Conservation (phyloP, 2,329 filamentous ascomycete genomes). For the Talaromyces sp. region DNA sequence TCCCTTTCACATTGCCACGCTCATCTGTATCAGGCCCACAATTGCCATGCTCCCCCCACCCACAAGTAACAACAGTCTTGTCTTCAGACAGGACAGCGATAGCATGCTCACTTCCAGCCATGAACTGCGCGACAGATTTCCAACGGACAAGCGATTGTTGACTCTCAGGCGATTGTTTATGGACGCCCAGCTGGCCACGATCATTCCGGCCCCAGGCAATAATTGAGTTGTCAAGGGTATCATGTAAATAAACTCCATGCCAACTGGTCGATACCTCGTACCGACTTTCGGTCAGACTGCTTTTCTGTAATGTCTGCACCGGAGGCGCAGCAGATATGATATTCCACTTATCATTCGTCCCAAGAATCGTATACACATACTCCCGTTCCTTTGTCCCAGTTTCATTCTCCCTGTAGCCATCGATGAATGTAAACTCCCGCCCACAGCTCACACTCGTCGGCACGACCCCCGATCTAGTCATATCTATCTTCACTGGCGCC, state of each 20-base stretch:
- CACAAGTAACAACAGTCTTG: constrained; percentile 72
- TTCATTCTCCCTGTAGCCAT: constrained; percentile 35
- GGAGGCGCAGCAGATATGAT: constrained; percentile 58
- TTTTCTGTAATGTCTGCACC: neutral
- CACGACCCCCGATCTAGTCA: constrained; percentile 28
- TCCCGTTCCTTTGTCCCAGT: constrained; percentile 26
- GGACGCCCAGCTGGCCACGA: constrained; percentile 73
- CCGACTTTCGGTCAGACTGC: neutral
- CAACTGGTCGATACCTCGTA: constrained; percentile 67
- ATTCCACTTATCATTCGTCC: constrained; percentile 67
- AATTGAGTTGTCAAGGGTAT: constrained; percentile 55
- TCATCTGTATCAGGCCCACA: constrained; percentile 68
- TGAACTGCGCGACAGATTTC: constrained; percentile 55
- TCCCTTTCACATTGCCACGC: constrained; percentile 63
- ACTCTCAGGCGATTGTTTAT: constrained; percentile 46
- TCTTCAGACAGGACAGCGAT: constrained; percentile 65
- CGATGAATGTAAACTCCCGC: constrained; percentile 77
- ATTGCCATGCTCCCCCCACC: constrained; percentile 97
- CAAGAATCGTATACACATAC: constrained; percentile 62
- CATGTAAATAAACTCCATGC: constrained; percentile 74
- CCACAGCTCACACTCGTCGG: constrained; percentile 70
- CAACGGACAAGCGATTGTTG: neutral
- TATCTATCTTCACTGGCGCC: constrained; percentile 60
- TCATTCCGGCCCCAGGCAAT: constrained; percentile 80
- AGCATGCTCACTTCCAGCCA: constrained; percentile 86